Evolutionary conservation across 352 stramenopile species (phyloP), one percentile per base, ranked within the genome.

Genomic region (Pythium sp.): DNA sequence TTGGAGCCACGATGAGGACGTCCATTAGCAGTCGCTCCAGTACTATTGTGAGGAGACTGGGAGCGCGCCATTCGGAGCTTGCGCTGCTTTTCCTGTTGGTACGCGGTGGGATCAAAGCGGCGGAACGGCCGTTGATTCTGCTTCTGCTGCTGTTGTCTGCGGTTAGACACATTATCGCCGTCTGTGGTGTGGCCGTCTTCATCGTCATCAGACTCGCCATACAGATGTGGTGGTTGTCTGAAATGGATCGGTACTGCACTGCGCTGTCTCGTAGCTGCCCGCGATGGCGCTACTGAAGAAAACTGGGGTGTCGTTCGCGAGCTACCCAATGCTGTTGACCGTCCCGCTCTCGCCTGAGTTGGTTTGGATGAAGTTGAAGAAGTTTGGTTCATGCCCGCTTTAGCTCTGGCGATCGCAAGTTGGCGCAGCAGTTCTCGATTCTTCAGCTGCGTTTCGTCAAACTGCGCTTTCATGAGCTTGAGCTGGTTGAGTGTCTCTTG

Each of bases 61-160:
- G 80, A 79, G 22, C 77, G 78, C 34, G 69, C 67, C 49, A 75
- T 69, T 6, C 75, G 80, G 57, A 84, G 64, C 59, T 89, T 89
- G 3, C 75, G 83, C 49, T 92, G 75, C 18, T 82, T 82, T 57
- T 95, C 84, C 58, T 82, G 75, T 67, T 95, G 85, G 73, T 95
- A 95, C 14, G 87, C 87, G 11, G 87, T 95, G 8, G 85, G 87
- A 55, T 95, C 85, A 64, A 95, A 95, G 18, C 85, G 80, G 28
- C 81, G 77, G 56, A 92, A 93, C 11, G 67, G 46, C 22, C 71
- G 73, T 14, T 74, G 71, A 15, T 14, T 11, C 32, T 43, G 4
- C 12, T 74, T 69, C 8, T 28, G 15, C 26, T 43, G 4, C 36
- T 59, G 32, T 66, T 59, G 32, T 66, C 58, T 60, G 30, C 2